Evolutionary conservation across 2,329 filamentous ascomycete genomes (phyloP), one percentile per base, ranked within the genome.

Genomic region (Akanthomyces dipterigenus): DNA sequence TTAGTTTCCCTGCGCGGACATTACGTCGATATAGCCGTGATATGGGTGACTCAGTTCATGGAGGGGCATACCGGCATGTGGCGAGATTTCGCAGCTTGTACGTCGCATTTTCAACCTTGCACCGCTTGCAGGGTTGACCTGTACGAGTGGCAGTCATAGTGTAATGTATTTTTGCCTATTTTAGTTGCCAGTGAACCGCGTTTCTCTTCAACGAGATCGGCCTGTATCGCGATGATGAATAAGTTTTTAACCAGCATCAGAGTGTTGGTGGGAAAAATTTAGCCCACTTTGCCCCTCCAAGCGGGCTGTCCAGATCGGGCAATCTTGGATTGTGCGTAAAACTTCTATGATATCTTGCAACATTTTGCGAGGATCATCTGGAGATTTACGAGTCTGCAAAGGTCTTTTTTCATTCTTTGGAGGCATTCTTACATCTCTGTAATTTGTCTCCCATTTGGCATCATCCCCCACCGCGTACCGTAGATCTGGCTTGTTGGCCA

Each of bases 21-120:
- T 16, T 26, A 14, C 31, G 8, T 34, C 31, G 31, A 28, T 24
- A 26, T 16, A 5, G 11, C 14, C 18, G 8, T 60, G 56, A 24
- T 49, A 69, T 62, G 8, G 55, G 51, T 16, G 42, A 12, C 31
- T 34, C 6, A 9, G 31, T 20, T 16, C 24, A 31, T 28, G 24
- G 20, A 40, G 20, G 24, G 26, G 61, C 65, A 63, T 64, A 70
- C 69, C 64, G 61, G 67, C 69, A 71, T 36, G 67, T 65, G 24
- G 67, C 63, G 20, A 70, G 66, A 20, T 66, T 63, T 43, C 68
- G 66, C 51, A 69, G 59, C 22, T 59, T 63, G 58, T 68, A 50
- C 11, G 48, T 55, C 3, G 65, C 68, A 16, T 64, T 55, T 31
- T 63, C 59, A 5, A 50, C 61, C 48, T 67, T 67, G 64, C 68